Percentiles rank a stretch among this genome's conserved stretches.
Conservation (phyloP, 306 rosid genomes). For the Cicer pinnatifidum region DNA sequence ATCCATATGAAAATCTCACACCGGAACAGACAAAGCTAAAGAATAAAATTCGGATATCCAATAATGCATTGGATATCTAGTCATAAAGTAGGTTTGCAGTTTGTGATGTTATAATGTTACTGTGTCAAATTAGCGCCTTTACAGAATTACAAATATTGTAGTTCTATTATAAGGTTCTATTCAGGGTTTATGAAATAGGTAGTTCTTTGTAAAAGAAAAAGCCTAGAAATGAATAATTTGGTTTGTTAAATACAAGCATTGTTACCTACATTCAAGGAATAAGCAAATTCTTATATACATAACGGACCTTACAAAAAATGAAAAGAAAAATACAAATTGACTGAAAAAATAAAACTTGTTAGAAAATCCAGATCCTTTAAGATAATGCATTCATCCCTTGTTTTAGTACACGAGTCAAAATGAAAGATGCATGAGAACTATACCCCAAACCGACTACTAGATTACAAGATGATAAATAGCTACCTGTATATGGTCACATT, state of each 20-base stretch:
- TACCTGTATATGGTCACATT: constrained; percentile 92
- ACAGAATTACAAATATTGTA: neutral
- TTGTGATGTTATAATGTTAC: constrained; percentile 1
- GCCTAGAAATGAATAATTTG: constrained; percentile 14
- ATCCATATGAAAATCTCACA: constrained; percentile 31
- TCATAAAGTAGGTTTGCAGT: constrained; percentile 15
- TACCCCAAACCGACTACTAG: constrained; percentile 9
- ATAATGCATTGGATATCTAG: neutral
- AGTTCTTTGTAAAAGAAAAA: constrained; percentile 10
- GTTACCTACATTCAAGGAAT: neutral
- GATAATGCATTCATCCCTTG: constrained; percentile 25
- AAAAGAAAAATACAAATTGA: constrained; percentile 17
- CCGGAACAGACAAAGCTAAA: constrained; percentile 23
- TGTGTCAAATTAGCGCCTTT: constrained; percentile 23
- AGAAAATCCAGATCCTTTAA: constrained; percentile 18
- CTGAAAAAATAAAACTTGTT: neutral
- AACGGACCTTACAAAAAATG: neutral
- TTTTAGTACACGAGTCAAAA: constrained; percentile 29
- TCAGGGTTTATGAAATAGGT: constrained; percentile 30
- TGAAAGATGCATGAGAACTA: constrained; percentile 24
- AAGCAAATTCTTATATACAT: constrained; percentile 7
- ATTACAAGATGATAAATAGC: constrained; percentile 23
- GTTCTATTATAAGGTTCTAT: constrained; percentile 11
- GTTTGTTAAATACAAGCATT: neutral
- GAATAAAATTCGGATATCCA: constrained; percentile 12